Conservation (phyloP, 805 yeast genomes). For the Zygosaccharomyces rouxii region DNA sequence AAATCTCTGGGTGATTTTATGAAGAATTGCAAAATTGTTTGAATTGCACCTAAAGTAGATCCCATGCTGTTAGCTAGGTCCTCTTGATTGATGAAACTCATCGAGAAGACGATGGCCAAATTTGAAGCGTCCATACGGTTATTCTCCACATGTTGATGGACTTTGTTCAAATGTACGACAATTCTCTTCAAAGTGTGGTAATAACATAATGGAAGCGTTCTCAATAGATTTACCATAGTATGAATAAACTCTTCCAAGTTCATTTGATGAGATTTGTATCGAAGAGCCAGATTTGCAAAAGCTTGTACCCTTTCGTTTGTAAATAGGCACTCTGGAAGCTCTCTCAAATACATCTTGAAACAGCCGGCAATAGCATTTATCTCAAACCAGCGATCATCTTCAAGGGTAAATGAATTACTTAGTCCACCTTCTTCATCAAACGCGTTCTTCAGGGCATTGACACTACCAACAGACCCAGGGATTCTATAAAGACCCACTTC, state of each 20-base stretch:
- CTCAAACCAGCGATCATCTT: conserved; percentile 63
- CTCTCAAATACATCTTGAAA: conserved; percentile 77
- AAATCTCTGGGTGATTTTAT: conserved; percentile 40
- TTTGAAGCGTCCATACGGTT: conserved; percentile 89
- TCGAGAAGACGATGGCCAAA: conserved; percentile 81
- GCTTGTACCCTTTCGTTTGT: conserved; percentile 60
- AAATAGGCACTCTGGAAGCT: conserved; percentile 78
- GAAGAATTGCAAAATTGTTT: conserved; percentile 46
- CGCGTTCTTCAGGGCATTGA: conserved; percentile 48
- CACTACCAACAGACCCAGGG: conserved; percentile 58
- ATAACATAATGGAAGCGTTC: conserved; percentile 57
- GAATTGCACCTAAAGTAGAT: conserved; percentile 50
- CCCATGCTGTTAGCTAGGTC: conserved; percentile 44
- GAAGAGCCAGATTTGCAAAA: conserved; percentile 41
- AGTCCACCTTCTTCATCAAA: conserved; percentile 46
- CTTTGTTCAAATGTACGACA: conserved; percentile 62
- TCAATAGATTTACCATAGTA: conserved; percentile 32
- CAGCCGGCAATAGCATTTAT: conserved; percentile 85
- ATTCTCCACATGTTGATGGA: conserved; percentile 58
- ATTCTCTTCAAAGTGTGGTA: conserved; percentile 64
- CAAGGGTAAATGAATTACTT: conserved; percentile 43
- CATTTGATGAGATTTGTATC: conserved; percentile 21
- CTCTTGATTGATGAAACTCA: conserved; percentile 51
- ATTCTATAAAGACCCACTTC: conserved; percentile 87
- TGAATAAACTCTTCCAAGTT: conserved; percentile 24